A percentile compares a stretch with the other conserved stretches of the same genome.
These are phyloP conservation scores for Pelargonium citronellum DNA, from an alignment of 441 rosid species.

Conservation along the genomic window DNA sequence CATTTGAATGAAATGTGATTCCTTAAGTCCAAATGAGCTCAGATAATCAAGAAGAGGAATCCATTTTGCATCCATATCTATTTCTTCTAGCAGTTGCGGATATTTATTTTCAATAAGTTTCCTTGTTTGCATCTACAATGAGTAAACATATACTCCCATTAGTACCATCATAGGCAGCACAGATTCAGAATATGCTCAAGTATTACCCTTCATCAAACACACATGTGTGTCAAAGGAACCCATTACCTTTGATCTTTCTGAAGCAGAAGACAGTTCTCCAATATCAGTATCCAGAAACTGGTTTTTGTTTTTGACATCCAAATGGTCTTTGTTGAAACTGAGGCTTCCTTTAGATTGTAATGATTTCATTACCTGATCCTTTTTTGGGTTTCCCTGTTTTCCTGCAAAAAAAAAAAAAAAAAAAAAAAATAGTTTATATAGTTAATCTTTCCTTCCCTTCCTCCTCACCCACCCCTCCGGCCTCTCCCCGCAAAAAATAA, in stretches of 20 bases:
- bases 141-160: constrained; percentile 16
- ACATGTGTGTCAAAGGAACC: constrained; percentile 33
- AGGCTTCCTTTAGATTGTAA: constrained; percentile 23
- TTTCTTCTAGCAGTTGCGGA: constrained; percentile 55
- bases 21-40: constrained; percentile 68
- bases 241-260: constrained; percentile 25
- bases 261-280: constrained; percentile 18
- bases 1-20: constrained; percentile 79
- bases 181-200: constrained; percentile 10
- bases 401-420: constrained; percentile 31
- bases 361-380: constrained; percentile 19
- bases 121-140: constrained; percentile 41
- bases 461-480: no score
- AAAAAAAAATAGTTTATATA: constrained; percentile 12
- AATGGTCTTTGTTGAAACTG: constrained; percentile 24
- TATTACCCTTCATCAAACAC: constrained; percentile 47
- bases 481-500: neutral
- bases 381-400: constrained; percentile 25
- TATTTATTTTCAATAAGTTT: constrained; percentile 40
- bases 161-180: constrained; percentile 1
- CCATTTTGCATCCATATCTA: constrained; percentile 67
- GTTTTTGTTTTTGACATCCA: constrained; percentile 26
- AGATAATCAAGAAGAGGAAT: constrained; percentile 81
- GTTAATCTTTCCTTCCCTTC: no score
- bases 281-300: constrained; percentile 25